Conservation (phyloP, 2,329 filamentous ascomycete genomes). For the Balansia obtecta region DNA sequence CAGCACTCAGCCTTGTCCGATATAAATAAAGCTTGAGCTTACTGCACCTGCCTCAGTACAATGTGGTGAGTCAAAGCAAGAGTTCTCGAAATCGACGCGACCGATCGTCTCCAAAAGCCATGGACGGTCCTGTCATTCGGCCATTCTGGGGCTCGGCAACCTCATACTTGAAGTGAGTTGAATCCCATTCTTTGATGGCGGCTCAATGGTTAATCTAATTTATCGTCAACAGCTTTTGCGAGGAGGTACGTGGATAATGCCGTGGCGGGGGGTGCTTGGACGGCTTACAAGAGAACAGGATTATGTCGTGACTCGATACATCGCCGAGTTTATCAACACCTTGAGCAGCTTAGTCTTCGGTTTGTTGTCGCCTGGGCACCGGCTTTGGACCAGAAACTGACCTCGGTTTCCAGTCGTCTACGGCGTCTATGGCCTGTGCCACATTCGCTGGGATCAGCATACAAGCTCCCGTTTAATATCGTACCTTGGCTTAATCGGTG, state of each 20-base stretch:
- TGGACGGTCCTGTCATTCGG: not conserved
- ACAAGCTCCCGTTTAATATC: constrained; percentile 18
- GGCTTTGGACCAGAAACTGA: not conserved
- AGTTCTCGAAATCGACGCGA: not conserved
- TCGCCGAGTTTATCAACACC: constrained; percentile 33
- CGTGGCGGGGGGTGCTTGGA: not conserved
- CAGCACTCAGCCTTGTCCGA: not conserved
- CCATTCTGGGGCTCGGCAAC: constrained; percentile 20
- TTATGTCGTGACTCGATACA: constrained; percentile 28
- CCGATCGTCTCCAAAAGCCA: not conserved
- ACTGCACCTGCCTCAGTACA: not conserved
- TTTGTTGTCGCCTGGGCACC: constrained; percentile 4
- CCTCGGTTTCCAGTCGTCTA: constrained; percentile 20
- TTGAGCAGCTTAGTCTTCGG: constrained; percentile 27
- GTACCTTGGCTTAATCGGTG: constrained; percentile 26
- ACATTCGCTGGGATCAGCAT: constrained; percentile 9
- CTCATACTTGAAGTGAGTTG: constrained; percentile 19
- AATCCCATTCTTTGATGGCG: not conserved
- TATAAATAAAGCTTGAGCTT: not conserved
- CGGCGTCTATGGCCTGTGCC: constrained; percentile 24
- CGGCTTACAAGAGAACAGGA: constrained; percentile 11
- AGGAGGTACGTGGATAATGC: constrained; percentile 13
- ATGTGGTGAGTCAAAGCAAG: not conserved
- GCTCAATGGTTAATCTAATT: not conserved
- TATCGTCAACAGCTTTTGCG: constrained; percentile 14